Evolutionary conservation across 2,329 filamentous ascomycete genomes (phyloP), one percentile per base, ranked within the genome.

Genomic region (Ceratocystiopsis minuta): DNA sequence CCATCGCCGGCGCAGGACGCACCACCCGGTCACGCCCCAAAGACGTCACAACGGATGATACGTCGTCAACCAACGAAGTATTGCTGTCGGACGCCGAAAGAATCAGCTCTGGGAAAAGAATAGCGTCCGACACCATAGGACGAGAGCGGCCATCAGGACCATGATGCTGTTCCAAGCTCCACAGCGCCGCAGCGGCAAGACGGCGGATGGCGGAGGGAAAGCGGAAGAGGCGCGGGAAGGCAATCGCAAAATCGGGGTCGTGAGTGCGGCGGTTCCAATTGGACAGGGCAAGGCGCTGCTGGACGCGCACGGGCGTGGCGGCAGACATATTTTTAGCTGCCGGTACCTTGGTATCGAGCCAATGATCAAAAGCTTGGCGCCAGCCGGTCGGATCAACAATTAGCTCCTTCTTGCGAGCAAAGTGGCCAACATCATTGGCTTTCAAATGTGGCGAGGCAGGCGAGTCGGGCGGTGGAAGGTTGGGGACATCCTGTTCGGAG

Each of bases 221-320:
- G 32, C 32, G 32, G 32, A 33, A 33, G 32, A 33, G 32, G 32
- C 32, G 32, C 11, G 32, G 32, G 32, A 33, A 33, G 6, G 32
- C 32, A 15, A 13, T 4, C 6, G 15, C 32, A 15, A 33, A 35
- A 14, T 36, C n/a, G 33, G 36, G 36, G 3, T 12, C 16, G n/a
- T 34, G 52, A 44, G 9, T 45, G 46, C 33, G 51, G 43, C 39
- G 42, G 28, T 43, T 46, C 45, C 45, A 46, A 16, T 46, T 20
- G 7, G 38, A 38, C 13, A 53, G 46, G 16, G 57, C 41, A 12
- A 56, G 18, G 38, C 51, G 15, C 45, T 49, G 40, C 48, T 45
- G 24, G 36, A 52, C 50, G 47, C 53, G 15, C 15, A 38, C 39
- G 12, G 45, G 45, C 14, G 36, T 34, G 15, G 28, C 42, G 32